Percentiles rank a stretch among this genome's conserved stretches.
These are phyloP conservation scores for Thalassiosira profunda DNA, from an alignment of 108 stramenopile species.

Conservation along the genomic window DNA sequence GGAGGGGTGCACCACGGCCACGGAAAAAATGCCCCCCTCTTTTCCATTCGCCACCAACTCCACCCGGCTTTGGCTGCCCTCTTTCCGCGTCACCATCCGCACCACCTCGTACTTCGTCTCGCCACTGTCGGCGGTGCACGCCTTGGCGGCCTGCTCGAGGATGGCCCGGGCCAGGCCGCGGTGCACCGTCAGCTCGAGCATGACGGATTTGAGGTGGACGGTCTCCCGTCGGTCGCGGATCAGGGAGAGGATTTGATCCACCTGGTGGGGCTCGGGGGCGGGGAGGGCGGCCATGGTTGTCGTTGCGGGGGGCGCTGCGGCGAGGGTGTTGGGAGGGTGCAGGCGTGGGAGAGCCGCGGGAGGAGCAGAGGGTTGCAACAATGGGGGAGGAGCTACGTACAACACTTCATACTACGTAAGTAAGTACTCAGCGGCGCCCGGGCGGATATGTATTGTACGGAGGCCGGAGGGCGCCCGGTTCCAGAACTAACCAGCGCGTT, in stretches of 20 bases:
- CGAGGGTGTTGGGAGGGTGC: too few relatives aligned
- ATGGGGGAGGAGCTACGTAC: too few relatives aligned
- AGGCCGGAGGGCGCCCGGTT: too few relatives aligned
- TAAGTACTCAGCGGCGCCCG: too few relatives aligned
- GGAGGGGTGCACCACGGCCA: not conserved
- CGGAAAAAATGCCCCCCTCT: conserved; percentile 11
- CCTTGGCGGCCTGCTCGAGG: not conserved
- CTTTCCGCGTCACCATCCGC: not conserved
- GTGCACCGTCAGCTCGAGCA: conserved; percentile 17
- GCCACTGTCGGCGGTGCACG: not conserved
- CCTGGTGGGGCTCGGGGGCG: conserved; percentile 26
- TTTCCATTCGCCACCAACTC: conserved; percentile 2
- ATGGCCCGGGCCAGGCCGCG: conserved; percentile 13
- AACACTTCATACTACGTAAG: too few relatives aligned
- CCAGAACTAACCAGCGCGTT: too few relatives aligned
- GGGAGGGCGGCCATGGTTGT: too few relatives aligned
- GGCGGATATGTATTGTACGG: too few relatives aligned
- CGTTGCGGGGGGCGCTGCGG: too few relatives aligned
- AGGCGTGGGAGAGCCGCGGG: too few relatives aligned
- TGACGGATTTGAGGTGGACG: conserved; percentile 11
- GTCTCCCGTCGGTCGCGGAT: not conserved
- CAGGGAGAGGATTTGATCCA: conserved; percentile 24
- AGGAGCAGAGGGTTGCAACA: too few relatives aligned
- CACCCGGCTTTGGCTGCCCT: not conserved
- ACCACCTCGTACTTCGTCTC: conserved; percentile 1